A percentile compares a stretch with the other conserved stretches of the same genome.
These are phyloP conservation scores for Candida maris DNA, from an alignment of 805 yeast species.

Conservation along the genomic window DNA sequence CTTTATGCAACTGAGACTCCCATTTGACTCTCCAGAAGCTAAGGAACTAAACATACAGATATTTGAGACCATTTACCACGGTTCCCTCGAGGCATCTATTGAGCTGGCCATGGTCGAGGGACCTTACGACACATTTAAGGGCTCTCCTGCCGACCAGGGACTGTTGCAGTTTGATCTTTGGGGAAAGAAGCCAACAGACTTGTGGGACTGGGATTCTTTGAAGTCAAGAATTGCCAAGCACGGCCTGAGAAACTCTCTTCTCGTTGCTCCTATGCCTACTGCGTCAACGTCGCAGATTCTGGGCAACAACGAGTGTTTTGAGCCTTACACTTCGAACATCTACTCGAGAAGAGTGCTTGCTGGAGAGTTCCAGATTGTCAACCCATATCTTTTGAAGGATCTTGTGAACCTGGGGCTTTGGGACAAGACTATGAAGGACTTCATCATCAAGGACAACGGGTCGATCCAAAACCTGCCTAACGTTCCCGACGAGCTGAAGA, in stretches of 20 bases:
- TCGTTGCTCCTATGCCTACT: constrained; percentile 66
- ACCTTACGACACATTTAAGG: constrained; percentile 46
- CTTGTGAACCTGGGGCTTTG: constrained; percentile 56
- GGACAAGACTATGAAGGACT: constrained; percentile 56
- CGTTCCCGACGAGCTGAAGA: constrained; percentile 52
- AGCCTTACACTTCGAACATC: constrained; percentile 60
- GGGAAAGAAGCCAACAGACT: constrained; percentile 55
- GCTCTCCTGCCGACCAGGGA: constrained; percentile 60
- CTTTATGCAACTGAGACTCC: constrained; percentile 52
- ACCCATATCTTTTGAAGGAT: constrained; percentile 55
- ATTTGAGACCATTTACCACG: constrained; percentile 61
- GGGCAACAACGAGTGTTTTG: constrained; percentile 61
- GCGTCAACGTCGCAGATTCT: constrained; percentile 64
- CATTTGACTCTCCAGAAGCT: constrained; percentile 57
- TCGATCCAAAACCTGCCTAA: constrained; percentile 53
- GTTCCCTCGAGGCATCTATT: constrained; percentile 52
- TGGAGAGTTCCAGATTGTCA: constrained; percentile 62
- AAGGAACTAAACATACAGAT: constrained; percentile 54
- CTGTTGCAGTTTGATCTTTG: constrained; percentile 55
- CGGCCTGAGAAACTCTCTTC: constrained; percentile 56
- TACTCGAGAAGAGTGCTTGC: constrained; percentile 61
- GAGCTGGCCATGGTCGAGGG: constrained; percentile 53
- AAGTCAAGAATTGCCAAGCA: constrained; percentile 45
- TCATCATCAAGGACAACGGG: constrained; percentile 53
- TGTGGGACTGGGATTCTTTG: constrained; percentile 57